phyloP scores from a whole-genome alignment of 2,329 filamentous ascomycete species.

The Neofusicoccum ribis region DNA sequence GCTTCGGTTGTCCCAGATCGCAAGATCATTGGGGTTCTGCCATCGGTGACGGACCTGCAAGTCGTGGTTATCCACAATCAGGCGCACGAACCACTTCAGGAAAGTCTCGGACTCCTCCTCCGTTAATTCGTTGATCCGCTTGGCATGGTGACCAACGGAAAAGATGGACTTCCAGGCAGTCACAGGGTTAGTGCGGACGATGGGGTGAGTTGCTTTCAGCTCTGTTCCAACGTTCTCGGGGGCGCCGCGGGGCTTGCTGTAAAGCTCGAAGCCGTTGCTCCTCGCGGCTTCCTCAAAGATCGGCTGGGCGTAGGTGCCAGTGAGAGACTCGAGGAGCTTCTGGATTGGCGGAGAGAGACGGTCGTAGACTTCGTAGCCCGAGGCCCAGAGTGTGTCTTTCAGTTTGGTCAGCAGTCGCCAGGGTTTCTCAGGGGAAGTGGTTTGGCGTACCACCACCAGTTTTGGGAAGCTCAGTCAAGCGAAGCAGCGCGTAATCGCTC shows the following conservation, averaged over 20 bases:
- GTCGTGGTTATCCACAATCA: constrained; percentile 53
- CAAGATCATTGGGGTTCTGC: constrained; percentile 52
- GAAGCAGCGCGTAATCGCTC: constrained; percentile 41
- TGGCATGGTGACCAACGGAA: constrained; percentile 53
- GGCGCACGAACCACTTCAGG: constrained; percentile 44
- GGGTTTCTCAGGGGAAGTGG: neutral
- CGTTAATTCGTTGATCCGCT: constrained; percentile 47
- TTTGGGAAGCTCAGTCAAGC: constrained; percentile 36
- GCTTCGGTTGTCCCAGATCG: constrained; percentile 68
- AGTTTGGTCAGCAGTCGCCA: neutral
- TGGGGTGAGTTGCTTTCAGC: constrained; percentile 55
- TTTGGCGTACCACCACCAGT: constrained; percentile 37
- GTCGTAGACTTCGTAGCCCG: constrained; percentile 50
- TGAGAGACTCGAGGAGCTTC: constrained; percentile 49
- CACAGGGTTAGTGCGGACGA: constrained; percentile 63
- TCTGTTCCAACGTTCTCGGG: constrained; percentile 57
- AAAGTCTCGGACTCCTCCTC: constrained; percentile 45
- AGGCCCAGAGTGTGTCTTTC: constrained; percentile 44
- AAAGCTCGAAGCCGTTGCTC: constrained; percentile 44
- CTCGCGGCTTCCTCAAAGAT: constrained; percentile 43
- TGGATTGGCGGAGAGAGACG: constrained; percentile 50
- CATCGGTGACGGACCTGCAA: constrained; percentile 53
- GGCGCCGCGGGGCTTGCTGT: constrained; percentile 51
- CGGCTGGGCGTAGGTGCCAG: constrained; percentile 49
- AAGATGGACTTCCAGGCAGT: constrained; percentile 62